These are phyloP conservation scores for Rhytidhysteron rufulum DNA, from an alignment of 2,329 filamentous ascomycete species.

Conservation along the genomic window DNA sequence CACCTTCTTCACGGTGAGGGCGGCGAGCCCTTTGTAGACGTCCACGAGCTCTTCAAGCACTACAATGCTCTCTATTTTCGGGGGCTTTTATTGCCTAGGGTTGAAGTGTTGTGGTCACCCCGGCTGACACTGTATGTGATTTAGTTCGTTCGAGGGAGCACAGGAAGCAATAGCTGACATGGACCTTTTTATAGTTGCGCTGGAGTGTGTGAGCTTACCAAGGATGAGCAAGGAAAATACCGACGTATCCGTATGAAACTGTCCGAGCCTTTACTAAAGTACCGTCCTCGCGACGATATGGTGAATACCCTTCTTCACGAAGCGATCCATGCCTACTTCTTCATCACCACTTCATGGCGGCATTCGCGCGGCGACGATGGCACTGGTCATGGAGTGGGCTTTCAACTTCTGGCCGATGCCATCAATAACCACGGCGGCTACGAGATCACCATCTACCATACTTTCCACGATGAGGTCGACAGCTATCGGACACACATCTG, in stretches of 20 bases:
- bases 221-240: conserved; percentile 34
- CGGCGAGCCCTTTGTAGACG: conserved; percentile 38
- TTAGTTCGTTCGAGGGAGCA: no score
- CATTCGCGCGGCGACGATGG: conserved; percentile 41
- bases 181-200: conserved; percentile 37
- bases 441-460: conserved; percentile 40
- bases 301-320: conserved; percentile 45
- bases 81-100: conserved; percentile 33
- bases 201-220: conserved; percentile 43
- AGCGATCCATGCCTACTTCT: conserved; percentile 45
- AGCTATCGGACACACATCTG: conserved; percentile 44
- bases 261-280: conserved; percentile 43
- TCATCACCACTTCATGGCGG: conserved; percentile 41
- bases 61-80: conserved; percentile 44
- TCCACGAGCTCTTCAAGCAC: conserved; percentile 38
- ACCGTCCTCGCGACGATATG: conserved; percentile 39
- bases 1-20: conserved; percentile 31
- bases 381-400: conserved; percentile 42
- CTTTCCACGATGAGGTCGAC: conserved; percentile 45
- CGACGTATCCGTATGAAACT: conserved; percentile 41
- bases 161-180: no score
- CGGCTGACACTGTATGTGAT: conserved; percentile 38
- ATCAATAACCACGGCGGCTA: conserved; percentile 43
- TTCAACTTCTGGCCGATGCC: conserved; percentile 41
- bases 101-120: conserved; percentile 43